Evolutionary conservation across 1,284 basidiomycete species (phyloP).

Genomic region (Cerrena zonata): DNA sequence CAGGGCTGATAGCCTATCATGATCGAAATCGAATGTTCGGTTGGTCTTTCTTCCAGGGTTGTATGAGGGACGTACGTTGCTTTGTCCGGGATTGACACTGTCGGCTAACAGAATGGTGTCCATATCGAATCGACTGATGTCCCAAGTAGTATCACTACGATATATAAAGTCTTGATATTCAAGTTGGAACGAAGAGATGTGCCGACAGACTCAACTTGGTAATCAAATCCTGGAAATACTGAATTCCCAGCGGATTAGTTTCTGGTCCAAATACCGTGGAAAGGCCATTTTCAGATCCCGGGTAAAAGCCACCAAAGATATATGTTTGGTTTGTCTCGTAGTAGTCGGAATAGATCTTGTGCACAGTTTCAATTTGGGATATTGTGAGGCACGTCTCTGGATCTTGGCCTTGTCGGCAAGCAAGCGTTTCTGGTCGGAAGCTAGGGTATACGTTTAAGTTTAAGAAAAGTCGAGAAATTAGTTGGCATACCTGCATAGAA

Average conservation of each 20-base stretch:
- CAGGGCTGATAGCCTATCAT: slow-evolving; percentile 24
- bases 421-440: slow-evolving; percentile 27
- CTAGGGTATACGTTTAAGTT: slow-evolving; percentile 1
- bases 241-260: slow-evolving; percentile 14
- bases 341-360: slow-evolving; percentile 27
- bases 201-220: slow-evolving; percentile 15
- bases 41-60: too few relatives aligned
- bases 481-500: slow-evolving; percentile 22
- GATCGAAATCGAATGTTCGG: slow-evolving; percentile 4
- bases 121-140: slow-evolving; percentile 16
- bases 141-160: slow-evolving; percentile 20
- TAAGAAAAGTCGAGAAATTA: not conserved
- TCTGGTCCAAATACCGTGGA: slow-evolving; percentile 20
- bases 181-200: not conserved
- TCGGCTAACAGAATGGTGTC: slow-evolving; percentile 15
- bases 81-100: slow-evolving; percentile 18
- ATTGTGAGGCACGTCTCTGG: slow-evolving; percentile 27
- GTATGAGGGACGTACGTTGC: slow-evolving; percentile 13
- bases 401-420: slow-evolving; percentile 23
- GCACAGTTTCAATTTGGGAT: slow-evolving; percentile 29
- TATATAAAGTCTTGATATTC: too few relatives aligned
- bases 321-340: slow-evolving; percentile 24
- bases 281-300: slow-evolving; percentile 27
- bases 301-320: slow-evolving; percentile 21
- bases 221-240: slow-evolving; percentile 19